Conservation (phyloP, 2,329 filamentous ascomycete genomes). For the Sarocladium brachiariae region DNA sequence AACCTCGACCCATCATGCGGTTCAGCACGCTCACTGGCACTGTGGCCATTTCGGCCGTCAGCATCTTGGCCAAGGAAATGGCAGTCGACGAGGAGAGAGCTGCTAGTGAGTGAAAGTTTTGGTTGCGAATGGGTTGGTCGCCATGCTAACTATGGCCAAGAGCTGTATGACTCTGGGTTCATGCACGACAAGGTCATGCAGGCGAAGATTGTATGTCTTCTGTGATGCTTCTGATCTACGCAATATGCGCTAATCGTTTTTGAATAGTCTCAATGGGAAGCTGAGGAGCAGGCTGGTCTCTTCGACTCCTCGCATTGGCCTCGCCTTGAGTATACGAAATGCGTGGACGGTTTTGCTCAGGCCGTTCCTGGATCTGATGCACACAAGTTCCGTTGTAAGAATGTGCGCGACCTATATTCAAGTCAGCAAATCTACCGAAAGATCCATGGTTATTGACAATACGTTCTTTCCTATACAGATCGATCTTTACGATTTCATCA, state of each 20-base stretch:
- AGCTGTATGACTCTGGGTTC: slow-evolving; percentile 19
- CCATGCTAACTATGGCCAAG: too few species aligned
- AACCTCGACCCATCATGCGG: slow-evolving; percentile 13
- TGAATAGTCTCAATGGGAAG: slow-evolving; percentile 14
- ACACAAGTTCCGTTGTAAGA: slow-evolving; percentile 19
- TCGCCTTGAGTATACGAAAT: slow-evolving; percentile 19
- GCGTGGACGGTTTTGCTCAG: slow-evolving; percentile 17
- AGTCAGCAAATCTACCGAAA: neutral
- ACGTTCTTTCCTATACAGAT: slow-evolving; percentile 19
- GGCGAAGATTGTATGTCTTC: slow-evolving; percentile 13
- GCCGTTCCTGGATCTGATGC: slow-evolving; percentile 17
- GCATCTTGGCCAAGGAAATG: slow-evolving; percentile 14
- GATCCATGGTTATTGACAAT: neutral
- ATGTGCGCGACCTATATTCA: slow-evolving; percentile 9
- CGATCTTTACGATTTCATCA: slow-evolving; percentile 47
- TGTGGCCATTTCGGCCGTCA: slow-evolving; percentile 12
- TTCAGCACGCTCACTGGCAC: slow-evolving; percentile 13
- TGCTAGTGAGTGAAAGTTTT: slow-evolving; percentile 10
- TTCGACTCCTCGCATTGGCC: slow-evolving; percentile 19
- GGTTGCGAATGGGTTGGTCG: too few species aligned
- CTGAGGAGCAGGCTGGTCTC: slow-evolving; percentile 17
- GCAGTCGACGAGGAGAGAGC: slow-evolving; percentile 16
- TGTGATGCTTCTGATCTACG: neutral
- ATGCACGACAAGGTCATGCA: slow-evolving; percentile 17
- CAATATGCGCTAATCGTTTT: neutral